phyloP scores from a whole-genome alignment of 345 rosid species.

The Kandelia obovata region DNA sequence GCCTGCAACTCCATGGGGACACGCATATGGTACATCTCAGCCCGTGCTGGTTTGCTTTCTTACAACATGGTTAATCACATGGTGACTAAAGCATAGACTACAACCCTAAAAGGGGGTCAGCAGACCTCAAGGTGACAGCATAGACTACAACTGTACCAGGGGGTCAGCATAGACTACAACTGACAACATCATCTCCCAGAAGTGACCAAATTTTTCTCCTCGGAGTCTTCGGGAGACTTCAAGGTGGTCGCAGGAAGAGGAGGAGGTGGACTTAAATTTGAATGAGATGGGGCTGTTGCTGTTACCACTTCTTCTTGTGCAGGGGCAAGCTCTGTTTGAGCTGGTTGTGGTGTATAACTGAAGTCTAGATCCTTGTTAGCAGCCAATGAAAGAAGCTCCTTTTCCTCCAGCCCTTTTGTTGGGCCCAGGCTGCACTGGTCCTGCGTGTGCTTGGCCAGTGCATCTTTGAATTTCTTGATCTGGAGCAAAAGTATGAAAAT shows the following conservation, averaged over 20 bases:
- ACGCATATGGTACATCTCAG: background rate
- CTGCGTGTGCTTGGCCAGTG: constrained; percentile 73
- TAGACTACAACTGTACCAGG: no score
- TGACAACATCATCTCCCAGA: constrained; percentile 38
- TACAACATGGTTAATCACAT: background rate
- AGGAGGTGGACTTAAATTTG: constrained; percentile 15
- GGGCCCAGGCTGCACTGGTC: constrained; percentile 80
- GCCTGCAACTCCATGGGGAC: constrained; percentile 30
- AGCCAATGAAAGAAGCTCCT: constrained; percentile 79
- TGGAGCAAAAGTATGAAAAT: constrained; percentile 18
- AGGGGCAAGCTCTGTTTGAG: constrained; percentile 26
- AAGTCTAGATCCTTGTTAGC: constrained; percentile 80
- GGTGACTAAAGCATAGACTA: constrained; percentile 8
- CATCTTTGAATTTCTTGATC: constrained; percentile 93
- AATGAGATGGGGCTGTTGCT: constrained; percentile 19
- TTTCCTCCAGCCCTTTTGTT: constrained; percentile 80
- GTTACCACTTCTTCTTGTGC: constrained; percentile 23
- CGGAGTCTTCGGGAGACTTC: constrained; percentile 23
- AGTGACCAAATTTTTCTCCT: constrained; percentile 36
- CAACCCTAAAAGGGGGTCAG: constrained; percentile 22
- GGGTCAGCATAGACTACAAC: background rate
- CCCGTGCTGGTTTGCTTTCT: constrained; percentile 16
- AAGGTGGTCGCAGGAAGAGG: constrained; percentile 21
- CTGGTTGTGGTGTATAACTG: constrained; percentile 50
- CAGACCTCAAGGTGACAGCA: no score